Conservation (phyloP, 2,329 filamentous ascomycete genomes). For the Sporothrix inflata region DNA sequence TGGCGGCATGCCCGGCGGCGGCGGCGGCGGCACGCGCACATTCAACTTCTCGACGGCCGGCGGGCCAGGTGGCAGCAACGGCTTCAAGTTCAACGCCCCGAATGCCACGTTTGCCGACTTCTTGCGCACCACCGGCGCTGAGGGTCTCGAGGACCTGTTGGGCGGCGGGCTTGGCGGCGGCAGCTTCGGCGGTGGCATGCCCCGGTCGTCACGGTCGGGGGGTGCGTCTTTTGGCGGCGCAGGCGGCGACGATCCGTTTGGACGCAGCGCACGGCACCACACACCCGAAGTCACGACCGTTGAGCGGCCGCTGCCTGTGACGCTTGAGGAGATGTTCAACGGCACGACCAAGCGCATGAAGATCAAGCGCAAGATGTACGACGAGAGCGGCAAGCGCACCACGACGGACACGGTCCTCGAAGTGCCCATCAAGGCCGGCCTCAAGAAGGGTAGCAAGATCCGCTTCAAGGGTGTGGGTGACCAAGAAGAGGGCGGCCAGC, state of each 20-base stretch:
- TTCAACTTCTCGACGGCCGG: slow-evolving; percentile 65
- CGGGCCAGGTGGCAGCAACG: slow-evolving; percentile 49
- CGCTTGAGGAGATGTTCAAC: slow-evolving; percentile 84
- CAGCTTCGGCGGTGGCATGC: slow-evolving; percentile 34
- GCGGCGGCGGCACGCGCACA: slow-evolving; percentile 55
- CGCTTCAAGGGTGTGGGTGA: slow-evolving; percentile 98
- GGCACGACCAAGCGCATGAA: slow-evolving; percentile 96
- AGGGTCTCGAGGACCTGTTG: slow-evolving; percentile 54
- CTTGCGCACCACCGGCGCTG: slow-evolving; percentile 61
- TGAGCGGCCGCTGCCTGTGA: slow-evolving; percentile 78
- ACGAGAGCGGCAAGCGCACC: slow-evolving; percentile 80
- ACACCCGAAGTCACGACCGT: slow-evolving; percentile 90
- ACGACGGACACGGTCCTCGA: slow-evolving; percentile 89
- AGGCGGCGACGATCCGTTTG: slow-evolving; percentile 33
- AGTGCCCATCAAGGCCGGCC: slow-evolving; percentile 90
- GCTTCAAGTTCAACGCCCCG: slow-evolving; percentile 83
- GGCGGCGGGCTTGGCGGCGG: slow-evolving; percentile 48
- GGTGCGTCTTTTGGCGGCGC: slow-evolving; percentile 33
- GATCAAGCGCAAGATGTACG: slow-evolving; percentile 95
- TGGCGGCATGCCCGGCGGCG: slow-evolving; percentile 56
- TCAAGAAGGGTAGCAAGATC: slow-evolving; percentile 98
- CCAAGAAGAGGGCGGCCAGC: slow-evolving; percentile 92
- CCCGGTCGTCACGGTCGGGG: slow-evolving; percentile 19
- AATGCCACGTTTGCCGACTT: slow-evolving; percentile 87
- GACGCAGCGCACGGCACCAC: slow-evolving; percentile 48